phyloP scores from a whole-genome alignment of 2,329 filamentous ascomycete genomes.

The Penicillium corylophilum region DNA sequence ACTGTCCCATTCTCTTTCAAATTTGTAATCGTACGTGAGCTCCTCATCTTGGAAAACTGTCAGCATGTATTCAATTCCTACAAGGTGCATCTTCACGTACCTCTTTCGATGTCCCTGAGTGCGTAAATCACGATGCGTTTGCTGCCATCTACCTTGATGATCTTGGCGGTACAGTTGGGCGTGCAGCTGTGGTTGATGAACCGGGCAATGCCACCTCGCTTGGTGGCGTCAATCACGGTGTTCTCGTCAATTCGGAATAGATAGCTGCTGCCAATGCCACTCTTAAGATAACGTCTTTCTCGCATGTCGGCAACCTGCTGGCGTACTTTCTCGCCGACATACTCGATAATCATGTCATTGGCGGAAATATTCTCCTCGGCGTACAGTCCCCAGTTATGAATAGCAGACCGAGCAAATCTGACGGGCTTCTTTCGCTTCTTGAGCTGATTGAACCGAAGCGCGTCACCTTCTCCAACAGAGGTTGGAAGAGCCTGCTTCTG shows the following conservation, averaged over 20 bases:
- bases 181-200: conserved; percentile 99
- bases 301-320: conserved; percentile 97
- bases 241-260: conserved; percentile 98
- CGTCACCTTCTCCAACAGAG: conserved; percentile 77
- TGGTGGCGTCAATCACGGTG: conserved; percentile 95
- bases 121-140: conserved; percentile 99
- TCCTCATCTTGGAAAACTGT: conserved; percentile 72
- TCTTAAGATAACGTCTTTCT: conserved; percentile 88
- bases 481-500: conserved; percentile 75
- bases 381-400: conserved; percentile 98
- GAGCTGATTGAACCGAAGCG: conserved; percentile 95
- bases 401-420: conserved; percentile 94
- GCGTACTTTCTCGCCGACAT: conserved; percentile 94
- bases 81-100: conserved; percentile 60
- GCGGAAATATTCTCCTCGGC: conserved; percentile 95
- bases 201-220: conserved; percentile 94
- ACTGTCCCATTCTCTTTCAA: conserved; percentile 93
- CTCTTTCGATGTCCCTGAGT: conserved; percentile 87
- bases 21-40: conserved; percentile 99
- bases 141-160: conserved; percentile 97
- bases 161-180: conserved; percentile 98
- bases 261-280: conserved; percentile 95
- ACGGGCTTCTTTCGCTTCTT: conserved; percentile 99
- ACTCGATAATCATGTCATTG: conserved; percentile 99
- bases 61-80: conserved; percentile 5